Evolutionary conservation across 768 basidiomycete genomes (phyloP).

Genomic region (Boletales sp.): DNA sequence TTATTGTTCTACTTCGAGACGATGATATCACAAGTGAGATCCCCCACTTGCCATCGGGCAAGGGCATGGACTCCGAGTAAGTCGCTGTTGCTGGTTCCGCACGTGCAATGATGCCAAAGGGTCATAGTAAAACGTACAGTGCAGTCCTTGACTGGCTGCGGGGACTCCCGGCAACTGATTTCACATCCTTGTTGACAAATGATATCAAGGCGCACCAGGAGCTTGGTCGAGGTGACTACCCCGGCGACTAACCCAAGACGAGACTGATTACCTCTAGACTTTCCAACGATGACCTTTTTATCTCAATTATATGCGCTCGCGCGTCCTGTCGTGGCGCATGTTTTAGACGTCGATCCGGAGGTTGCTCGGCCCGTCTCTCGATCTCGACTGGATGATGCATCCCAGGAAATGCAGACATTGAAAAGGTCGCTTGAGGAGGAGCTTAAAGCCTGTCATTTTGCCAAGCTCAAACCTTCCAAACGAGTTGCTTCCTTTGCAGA

Average conservation of each 20-base stretch:
- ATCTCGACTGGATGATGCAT: conserved; percentile 20
- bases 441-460: conserved; percentile 37
- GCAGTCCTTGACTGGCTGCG: conserved; percentile 25
- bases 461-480: conserved; percentile 43
- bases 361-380: conserved; percentile 12
- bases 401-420: conserved; percentile 32
- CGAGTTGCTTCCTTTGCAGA: conserved; percentile 44
- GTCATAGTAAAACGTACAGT: conserved; percentile 21
- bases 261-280: conserved; percentile 20
- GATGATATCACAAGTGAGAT: conserved; percentile 26
- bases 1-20: conserved; percentile 28
- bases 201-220: conserved; percentile 24
- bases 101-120: background rate
- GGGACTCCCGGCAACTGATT: conserved; percentile 16
- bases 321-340: conserved; percentile 28
- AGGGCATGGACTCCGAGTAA: conserved; percentile 40
- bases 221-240: conserved; percentile 25
- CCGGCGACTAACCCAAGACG: background rate
- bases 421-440: conserved; percentile 34
- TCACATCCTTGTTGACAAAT: conserved; percentile 10
- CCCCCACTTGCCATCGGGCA: conserved; percentile 32
- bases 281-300: conserved; percentile 42
- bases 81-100: conserved; percentile 9
- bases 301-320: conserved; percentile 46
- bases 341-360: conserved; percentile 8